These are phyloP conservation scores for Miamiensis avidus DNA, from an alignment of 169 alveolate species.

Conservation along the genomic window DNA sequence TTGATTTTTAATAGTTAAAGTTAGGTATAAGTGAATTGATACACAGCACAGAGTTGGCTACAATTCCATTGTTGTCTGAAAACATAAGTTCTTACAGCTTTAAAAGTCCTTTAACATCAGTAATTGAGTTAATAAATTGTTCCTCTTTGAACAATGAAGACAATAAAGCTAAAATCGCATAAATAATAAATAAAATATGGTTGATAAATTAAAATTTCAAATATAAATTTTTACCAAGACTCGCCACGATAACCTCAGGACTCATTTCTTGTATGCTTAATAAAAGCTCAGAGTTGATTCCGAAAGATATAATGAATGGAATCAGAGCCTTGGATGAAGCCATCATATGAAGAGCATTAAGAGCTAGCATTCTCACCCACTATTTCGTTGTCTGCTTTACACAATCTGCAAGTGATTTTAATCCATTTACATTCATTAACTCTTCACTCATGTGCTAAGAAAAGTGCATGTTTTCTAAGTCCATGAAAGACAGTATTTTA, in stretches of 20 bases:
- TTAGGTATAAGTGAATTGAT: neutral
- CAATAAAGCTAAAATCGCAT: neutral
- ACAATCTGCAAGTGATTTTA: constrained; percentile 2
- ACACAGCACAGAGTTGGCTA: neutral
- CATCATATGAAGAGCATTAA: constrained; percentile 11
- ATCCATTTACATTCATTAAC: constrained; percentile 13
- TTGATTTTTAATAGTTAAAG: neutral
- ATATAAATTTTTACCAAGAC: neutral
- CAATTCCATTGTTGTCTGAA: neutral
- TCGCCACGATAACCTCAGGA: neutral
- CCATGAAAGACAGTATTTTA: constrained; percentile 10
- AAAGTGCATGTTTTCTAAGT: constrained; percentile 4
- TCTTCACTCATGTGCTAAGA: constrained; percentile 11
- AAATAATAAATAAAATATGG: no score
- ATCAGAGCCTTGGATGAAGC: neutral
- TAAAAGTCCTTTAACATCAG: constrained; percentile 11
- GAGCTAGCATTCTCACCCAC: constrained; percentile 6
- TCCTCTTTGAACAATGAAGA: constrained; percentile 5
- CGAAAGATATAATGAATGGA: neutral
- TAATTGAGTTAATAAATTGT: constrained; percentile 6
- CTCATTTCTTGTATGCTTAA: neutral
- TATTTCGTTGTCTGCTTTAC: neutral
- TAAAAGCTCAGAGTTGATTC: neutral
- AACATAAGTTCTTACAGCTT: neutral
- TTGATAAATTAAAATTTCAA: no score